A percentile compares a stretch with the other conserved stretches of the same genome.
Conservation (phyloP, 768 basidiomycete species). For the Tulasnella sp. region DNA sequence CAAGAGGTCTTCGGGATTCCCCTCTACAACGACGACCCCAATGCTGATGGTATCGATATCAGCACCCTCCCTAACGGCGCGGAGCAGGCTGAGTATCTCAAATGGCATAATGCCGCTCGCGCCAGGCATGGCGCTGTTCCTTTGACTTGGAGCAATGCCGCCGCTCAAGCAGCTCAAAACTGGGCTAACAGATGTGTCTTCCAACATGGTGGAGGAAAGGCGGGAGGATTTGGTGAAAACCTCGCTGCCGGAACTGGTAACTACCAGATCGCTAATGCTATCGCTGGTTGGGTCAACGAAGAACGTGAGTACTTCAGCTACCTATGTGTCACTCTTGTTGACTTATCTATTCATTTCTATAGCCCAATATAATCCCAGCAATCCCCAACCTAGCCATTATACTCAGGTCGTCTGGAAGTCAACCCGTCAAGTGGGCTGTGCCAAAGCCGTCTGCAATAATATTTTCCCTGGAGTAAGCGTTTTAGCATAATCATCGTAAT, state of each 20-base stretch:
- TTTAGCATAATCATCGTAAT: no score
- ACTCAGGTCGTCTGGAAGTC: constrained; percentile 70
- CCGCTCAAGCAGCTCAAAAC: constrained; percentile 50
- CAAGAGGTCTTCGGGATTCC: no score
- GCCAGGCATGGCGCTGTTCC: constrained; percentile 48
- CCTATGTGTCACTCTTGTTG: background rate
- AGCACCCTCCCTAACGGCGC: no score
- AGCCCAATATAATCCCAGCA: constrained; percentile 45
- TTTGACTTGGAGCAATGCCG: constrained; percentile 48
- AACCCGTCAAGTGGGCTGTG: constrained; percentile 47
- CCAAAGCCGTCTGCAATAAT: constrained; percentile 34
- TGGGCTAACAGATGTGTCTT: constrained; percentile 61
- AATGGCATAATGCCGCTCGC: constrained; percentile 57
- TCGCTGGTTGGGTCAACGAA: constrained; percentile 57
- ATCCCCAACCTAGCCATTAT: constrained; percentile 52
- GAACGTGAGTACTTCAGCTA: constrained; percentile 35
- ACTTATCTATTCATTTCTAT: background rate
- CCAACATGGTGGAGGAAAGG: constrained; percentile 51
- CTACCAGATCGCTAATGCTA: constrained; percentile 37
- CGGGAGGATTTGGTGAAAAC: constrained; percentile 64
- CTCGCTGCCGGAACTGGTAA: constrained; percentile 55
- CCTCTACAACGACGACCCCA: no score
- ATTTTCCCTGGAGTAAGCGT: constrained; percentile 49
- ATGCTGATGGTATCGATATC: no score
- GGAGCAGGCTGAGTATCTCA: no score